Base-by-base conservation (phyloP, 768 basidiomycete genomes). In the Termitomyces sp. region DNA sequence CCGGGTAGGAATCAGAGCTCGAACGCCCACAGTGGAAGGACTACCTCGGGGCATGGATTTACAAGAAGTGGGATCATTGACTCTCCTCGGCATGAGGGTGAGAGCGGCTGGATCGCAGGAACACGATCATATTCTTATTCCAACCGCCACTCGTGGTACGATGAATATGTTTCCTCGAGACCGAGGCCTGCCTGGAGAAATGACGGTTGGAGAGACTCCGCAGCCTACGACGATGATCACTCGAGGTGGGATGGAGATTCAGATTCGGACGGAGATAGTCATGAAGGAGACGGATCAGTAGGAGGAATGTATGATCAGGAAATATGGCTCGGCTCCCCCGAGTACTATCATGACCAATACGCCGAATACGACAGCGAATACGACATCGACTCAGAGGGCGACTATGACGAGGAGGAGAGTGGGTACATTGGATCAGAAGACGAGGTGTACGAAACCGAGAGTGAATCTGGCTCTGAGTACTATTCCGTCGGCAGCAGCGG, bases 351-450 rank as follows among this genome's bases (percentile, higher is more conserved):
- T 5, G 55, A 39, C 10, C 5, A 37, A 22, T 46, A 53, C 18
- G 33, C 22, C 48, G 12, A 40, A 12, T 2, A 30, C 42, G 57
- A 53, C 22, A 27, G 33, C 10, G 57, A 56, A 14, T 8, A 22
- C 44, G 57, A 40, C 2, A 20, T 26, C 43, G 48, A 50, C 9
- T 30, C 45, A 4, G 45, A 53, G 5, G 50, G 22, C 33, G 57
- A 52, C 24, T 47, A 58, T 32, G 24, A 60, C 34, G 60, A 44
- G 14, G 12, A n/a, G 6, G 49, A 47, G 36, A 50, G 53, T 45
- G 55, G 52, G 14, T 50, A 53, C 34, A 27, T 36, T 45, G 44
- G 14, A 27, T 8, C 44, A 16, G 50, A n/a, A n/a, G 27, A 18
- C 7, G 51, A 52, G 18, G 24, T 5, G 37, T 52, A 4, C 4